These are phyloP conservation scores for Sordariomycetes sp. DNA, from an alignment of 2,329 filamentous ascomycete genomes.

Conservation along the genomic window DNA sequence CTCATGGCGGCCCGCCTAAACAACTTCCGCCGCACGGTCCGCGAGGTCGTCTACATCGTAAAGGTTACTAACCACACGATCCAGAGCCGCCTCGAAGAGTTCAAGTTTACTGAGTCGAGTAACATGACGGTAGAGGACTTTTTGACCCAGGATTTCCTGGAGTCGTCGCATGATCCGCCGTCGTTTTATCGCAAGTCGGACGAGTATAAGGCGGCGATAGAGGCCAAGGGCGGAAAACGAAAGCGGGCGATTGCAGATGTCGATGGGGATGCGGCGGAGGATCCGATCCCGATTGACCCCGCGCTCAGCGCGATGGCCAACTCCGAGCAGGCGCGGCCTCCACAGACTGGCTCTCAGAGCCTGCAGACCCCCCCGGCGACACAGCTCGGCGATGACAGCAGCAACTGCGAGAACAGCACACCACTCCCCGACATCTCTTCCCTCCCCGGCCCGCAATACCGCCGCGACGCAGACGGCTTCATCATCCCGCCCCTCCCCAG, in stretches of 20 bases:
- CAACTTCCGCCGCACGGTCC: constrained; percentile 85
- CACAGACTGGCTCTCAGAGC: background rate
- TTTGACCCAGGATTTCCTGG: constrained; percentile 55
- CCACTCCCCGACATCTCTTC: background rate
- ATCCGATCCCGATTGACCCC: background rate
- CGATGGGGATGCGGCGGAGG: constrained; percentile 9
- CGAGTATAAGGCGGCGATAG: constrained; percentile 41
- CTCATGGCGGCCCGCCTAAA: constrained; percentile 96
- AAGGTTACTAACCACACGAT: constrained; percentile 93
- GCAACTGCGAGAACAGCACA: background rate
- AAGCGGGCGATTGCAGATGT: constrained; percentile 22
- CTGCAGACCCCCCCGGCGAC: background rate
- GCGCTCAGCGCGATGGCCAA: background rate
- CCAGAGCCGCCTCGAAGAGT: constrained; percentile 81
- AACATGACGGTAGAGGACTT: constrained; percentile 82
- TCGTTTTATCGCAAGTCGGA: constrained; percentile 59
- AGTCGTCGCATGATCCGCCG: constrained; percentile 68
- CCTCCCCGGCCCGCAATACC: constrained; percentile 14
- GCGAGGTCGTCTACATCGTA: constrained; percentile 95
- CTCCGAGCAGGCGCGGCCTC: background rate
- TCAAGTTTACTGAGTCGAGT: constrained; percentile 74
- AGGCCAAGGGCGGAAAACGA: constrained; percentile 31
- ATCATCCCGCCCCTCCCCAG: constrained; percentile 41
- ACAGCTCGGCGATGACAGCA: background rate
- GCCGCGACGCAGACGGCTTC: constrained; percentile 55